These are phyloP conservation scores for Moesziomyces sp. DNA, from an alignment of 1,284 basidiomycete species.

Conservation along the genomic window DNA sequence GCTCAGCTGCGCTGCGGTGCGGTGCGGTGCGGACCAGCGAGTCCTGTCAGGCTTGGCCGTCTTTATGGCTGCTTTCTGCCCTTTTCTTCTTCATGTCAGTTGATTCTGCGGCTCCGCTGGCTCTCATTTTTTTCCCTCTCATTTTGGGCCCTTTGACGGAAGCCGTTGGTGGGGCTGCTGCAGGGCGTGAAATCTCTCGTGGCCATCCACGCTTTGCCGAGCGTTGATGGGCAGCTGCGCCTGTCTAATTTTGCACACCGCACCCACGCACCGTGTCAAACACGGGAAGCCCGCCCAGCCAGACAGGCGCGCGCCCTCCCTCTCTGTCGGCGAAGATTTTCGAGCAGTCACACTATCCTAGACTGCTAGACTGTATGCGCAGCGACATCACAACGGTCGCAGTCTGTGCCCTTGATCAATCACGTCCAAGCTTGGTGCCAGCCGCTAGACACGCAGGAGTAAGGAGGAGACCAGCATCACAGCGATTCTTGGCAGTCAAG, in stretches of 20 bases:
- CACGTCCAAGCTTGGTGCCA: too few relatives aligned
- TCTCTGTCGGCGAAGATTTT: not conserved
- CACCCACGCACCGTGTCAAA: conserved; percentile 13
- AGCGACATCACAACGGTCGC: too few relatives aligned
- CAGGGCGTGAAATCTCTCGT: conserved; percentile 2
- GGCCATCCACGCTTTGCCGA: conserved; percentile 6
- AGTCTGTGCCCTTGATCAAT: too few relatives aligned
- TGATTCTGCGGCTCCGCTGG: not conserved
- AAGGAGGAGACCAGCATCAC: too few relatives aligned
- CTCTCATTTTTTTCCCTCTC: not conserved
- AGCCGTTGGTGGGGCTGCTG: not conserved
- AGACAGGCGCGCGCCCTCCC: not conserved
- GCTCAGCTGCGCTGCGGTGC: too few relatives aligned
- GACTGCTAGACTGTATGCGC: not conserved
- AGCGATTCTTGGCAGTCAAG: too few relatives aligned
- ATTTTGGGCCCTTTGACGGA: not conserved
- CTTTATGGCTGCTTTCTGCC: not conserved
- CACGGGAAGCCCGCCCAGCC: not conserved
- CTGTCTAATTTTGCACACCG: conserved; percentile 22
- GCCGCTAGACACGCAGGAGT: too few relatives aligned
- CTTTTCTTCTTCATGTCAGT: not conserved
- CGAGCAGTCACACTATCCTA: not conserved
- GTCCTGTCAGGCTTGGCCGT: not conserved
- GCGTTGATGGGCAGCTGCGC: conserved; percentile 4
- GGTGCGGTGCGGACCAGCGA: too few relatives aligned